Conservation (phyloP, 352 stramenopile genomes). For the Lagenidium giganteum region DNA sequence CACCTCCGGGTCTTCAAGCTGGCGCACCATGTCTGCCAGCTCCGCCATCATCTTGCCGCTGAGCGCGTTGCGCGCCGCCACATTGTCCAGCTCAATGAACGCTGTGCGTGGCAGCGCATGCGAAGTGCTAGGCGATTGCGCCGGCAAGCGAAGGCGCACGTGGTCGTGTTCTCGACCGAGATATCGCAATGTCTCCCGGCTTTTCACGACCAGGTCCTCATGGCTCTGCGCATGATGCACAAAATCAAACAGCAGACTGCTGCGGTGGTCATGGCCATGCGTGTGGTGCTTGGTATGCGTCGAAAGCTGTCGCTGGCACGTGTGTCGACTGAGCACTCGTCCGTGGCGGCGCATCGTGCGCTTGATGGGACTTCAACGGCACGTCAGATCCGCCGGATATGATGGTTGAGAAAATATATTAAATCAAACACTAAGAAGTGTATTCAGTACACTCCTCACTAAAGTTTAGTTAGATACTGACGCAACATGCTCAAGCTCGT, state of each 20-base stretch:
- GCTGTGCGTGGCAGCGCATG: constrained; percentile 35
- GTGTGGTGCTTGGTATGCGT: too few relatives aligned
- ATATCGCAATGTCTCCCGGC: constrained; percentile 38
- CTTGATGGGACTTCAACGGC: too few relatives aligned
- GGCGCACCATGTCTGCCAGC: constrained; percentile 56
- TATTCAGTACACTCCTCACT: too few relatives aligned
- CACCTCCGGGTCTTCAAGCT: constrained; percentile 50
- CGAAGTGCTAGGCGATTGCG: neutral
- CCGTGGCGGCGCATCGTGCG: too few relatives aligned
- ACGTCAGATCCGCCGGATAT: too few relatives aligned
- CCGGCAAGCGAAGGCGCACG: constrained; percentile 33
- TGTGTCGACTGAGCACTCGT: too few relatives aligned
- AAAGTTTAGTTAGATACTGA: too few relatives aligned
- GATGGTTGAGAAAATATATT: too few relatives aligned
- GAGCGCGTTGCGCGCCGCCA: constrained; percentile 61
- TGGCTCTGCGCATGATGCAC: constrained; percentile 38
- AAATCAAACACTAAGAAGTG: too few relatives aligned
- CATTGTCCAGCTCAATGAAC: constrained; percentile 70
- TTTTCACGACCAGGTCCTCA: constrained; percentile 25
- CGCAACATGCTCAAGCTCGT: too few relatives aligned
- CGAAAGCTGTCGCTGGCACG: too few relatives aligned
- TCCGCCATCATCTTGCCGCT: constrained; percentile 89
- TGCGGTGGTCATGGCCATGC: constrained; percentile 6
- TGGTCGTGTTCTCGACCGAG: constrained; percentile 30
- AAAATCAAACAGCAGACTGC: constrained; percentile 41